Percentiles rank a stretch among this genome's conserved stretches.
Conservation (phyloP, 2,329 filamentous ascomycete species). For the Aureobasidium sp. region DNA sequence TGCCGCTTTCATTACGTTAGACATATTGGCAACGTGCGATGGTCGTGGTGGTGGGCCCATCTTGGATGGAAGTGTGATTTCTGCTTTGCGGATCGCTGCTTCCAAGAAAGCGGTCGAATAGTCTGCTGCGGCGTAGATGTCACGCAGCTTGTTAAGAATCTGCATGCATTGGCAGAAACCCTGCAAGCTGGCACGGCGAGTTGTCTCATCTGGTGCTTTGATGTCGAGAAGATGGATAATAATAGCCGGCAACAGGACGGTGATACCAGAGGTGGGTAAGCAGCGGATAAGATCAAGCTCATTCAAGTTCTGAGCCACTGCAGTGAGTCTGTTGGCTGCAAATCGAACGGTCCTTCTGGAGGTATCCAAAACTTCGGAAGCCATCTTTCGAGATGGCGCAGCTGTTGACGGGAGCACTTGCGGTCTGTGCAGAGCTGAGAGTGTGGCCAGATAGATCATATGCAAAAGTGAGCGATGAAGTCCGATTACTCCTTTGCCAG, state of each 20-base stretch:
- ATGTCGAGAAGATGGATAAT: slow-evolving; percentile 91
- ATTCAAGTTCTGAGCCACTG: slow-evolving; percentile 70
- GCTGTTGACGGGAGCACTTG: slow-evolving; percentile 71
- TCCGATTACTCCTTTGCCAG: slow-evolving; percentile 49
- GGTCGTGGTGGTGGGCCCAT: slow-evolving; percentile 4
- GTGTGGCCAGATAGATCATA: slow-evolving; percentile 88
- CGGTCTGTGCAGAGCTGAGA: slow-evolving; percentile 83
- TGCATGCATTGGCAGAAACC: slow-evolving; percentile 90
- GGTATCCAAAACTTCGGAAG: slow-evolving; percentile 67
- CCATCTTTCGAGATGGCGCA: slow-evolving; percentile 31
- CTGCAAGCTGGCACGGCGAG: slow-evolving; percentile 63
- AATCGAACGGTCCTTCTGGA: slow-evolving; percentile 76
- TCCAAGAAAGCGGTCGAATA: slow-evolving; percentile 94
- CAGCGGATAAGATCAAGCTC: slow-evolving; percentile 64
- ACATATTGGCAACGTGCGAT: not conserved
- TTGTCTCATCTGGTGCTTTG: slow-evolving; percentile 67
- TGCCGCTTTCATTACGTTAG: slow-evolving; percentile 6
- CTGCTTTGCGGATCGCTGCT: slow-evolving; percentile 78
- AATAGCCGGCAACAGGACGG: slow-evolving; percentile 82
- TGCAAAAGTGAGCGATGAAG: slow-evolving; percentile 80
- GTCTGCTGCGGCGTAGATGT: slow-evolving; percentile 89
- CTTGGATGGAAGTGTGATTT: slow-evolving; percentile 55
- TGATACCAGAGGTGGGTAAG: slow-evolving; percentile 82
- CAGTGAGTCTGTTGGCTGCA: slow-evolving; percentile 77
- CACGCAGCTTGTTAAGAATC: slow-evolving; percentile 77